A percentile compares a stretch with the other conserved stretches of the same genome.
Conservation (phyloP, 2,329 filamentous ascomycete species). For the Botryotinia convoluta region DNA sequence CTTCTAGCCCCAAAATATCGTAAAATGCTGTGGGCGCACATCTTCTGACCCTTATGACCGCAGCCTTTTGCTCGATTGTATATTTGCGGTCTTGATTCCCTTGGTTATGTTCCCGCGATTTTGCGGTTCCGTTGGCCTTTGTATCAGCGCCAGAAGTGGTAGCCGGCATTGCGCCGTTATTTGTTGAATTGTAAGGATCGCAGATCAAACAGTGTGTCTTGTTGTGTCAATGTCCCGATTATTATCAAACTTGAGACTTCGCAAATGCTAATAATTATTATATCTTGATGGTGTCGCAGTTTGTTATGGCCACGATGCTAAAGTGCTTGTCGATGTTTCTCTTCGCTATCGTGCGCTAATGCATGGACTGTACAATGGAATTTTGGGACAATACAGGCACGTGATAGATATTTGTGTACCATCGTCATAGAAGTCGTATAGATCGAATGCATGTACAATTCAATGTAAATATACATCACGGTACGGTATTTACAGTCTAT, state of each 20-base stretch:
- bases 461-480: neutral
- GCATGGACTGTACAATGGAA: neutral
- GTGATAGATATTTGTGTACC: constrained; percentile 5
- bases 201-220: neutral
- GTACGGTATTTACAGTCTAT: neutral
- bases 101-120: constrained; percentile 52
- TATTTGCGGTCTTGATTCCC: constrained; percentile 64
- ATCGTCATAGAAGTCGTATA: neutral
- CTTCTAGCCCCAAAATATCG: constrained; percentile 80
- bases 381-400: neutral
- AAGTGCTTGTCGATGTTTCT: constrained; percentile 13
- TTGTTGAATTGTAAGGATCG: neutral
- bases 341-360: constrained; percentile 19
- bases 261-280: neutral
- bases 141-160: constrained; percentile 45
- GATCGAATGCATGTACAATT: neutral
- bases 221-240: neutral
- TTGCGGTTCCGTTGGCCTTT: constrained; percentile 39
- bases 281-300: neutral
- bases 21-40: constrained; percentile 89
- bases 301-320: constrained; percentile 26
- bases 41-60: constrained; percentile 82
- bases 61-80: constrained; percentile 86
- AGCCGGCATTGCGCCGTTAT: constrained; percentile 37
- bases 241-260: neutral